Percentiles rank a stretch among this genome's conserved stretches.
Conservation (phyloP, 495 filamentous ascomycete species). For the Aspergillus nidulans region DNA sequence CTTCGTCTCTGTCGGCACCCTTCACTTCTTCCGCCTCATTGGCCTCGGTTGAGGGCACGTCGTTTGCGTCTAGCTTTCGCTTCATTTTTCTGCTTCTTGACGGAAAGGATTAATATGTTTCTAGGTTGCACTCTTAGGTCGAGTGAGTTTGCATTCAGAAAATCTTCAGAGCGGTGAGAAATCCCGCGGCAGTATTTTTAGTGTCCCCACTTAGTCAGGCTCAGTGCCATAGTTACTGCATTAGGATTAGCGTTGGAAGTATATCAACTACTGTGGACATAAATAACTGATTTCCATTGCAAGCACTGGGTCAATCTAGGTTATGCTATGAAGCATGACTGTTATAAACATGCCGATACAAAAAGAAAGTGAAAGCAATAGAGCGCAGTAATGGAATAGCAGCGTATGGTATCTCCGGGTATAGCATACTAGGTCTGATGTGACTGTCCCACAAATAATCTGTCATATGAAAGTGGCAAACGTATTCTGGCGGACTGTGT, state of each 20-base stretch:
- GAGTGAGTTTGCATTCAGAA: constrained; percentile 32
- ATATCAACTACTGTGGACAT: background rate
- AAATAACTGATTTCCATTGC: background rate
- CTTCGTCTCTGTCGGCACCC: constrained; percentile 22
- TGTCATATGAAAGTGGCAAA: background rate
- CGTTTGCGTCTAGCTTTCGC: constrained; percentile 58
- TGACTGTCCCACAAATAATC: background rate
- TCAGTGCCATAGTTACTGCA: background rate
- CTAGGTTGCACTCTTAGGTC: background rate
- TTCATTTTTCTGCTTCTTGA: constrained; percentile 46
- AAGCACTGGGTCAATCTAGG: background rate
- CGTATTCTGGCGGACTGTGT: background rate
- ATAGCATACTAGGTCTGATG: background rate
- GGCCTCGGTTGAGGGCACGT: constrained; percentile 47
- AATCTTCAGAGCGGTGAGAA: constrained; percentile 41
- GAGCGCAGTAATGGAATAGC: background rate
- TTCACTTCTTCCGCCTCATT: constrained; percentile 20
- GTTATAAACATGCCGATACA: too few species aligned
- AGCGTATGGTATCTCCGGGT: background rate
- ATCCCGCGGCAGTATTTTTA: constrained; percentile 25
- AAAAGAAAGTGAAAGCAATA: background rate
- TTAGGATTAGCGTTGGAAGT: background rate
- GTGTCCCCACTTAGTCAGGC: constrained; percentile 7
- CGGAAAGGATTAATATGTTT: background rate
- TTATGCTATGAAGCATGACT: background rate